These are phyloP conservation scores for Candida khao-thaluensis DNA, from an alignment of 805 yeast genomes.

Conservation along the genomic window DNA sequence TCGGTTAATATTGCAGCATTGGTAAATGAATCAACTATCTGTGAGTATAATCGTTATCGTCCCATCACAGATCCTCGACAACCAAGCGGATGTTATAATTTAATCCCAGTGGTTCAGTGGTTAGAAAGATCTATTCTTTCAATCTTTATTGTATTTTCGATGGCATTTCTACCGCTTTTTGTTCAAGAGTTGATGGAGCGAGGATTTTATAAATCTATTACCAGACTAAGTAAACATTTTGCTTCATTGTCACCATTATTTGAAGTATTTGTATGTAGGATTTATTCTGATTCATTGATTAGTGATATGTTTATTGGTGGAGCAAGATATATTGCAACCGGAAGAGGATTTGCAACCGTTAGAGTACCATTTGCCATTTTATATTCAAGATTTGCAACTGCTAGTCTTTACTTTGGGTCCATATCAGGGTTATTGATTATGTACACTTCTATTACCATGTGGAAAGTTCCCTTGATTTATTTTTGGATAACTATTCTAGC, in stretches of 20 bases:
- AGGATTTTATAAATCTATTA: conserved; percentile 74
- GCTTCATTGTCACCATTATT: conserved; percentile 74
- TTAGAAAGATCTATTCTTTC: conserved; percentile 77
- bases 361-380: conserved; percentile 74
- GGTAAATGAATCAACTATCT: conserved; percentile 67
- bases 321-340: conserved; percentile 83
- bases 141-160: conserved; percentile 77
- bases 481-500: conserved; percentile 73
- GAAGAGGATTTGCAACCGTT: conserved; percentile 83
- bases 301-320: conserved; percentile 80
- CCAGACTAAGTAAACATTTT: conserved; percentile 67
- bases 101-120: conserved; percentile 77
- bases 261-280: conserved; percentile 80
- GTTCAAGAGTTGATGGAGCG: conserved; percentile 80
- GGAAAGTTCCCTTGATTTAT: conserved; percentile 60
- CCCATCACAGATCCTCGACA: conserved; percentile 65
- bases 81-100: conserved; percentile 74
- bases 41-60: conserved; percentile 61
- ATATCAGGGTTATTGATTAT: conserved; percentile 50
- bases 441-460: conserved; percentile 59
- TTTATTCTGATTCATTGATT: conserved; percentile 67
- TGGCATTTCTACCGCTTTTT: conserved; percentile 74
- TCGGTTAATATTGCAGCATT: conserved; percentile 70
- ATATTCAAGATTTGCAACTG: conserved; percentile 70
- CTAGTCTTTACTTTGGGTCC: conserved; percentile 65